These are phyloP conservation scores for Boletellus emodensis DNA, from an alignment of 768 basidiomycete genomes.

Conservation along the genomic window DNA sequence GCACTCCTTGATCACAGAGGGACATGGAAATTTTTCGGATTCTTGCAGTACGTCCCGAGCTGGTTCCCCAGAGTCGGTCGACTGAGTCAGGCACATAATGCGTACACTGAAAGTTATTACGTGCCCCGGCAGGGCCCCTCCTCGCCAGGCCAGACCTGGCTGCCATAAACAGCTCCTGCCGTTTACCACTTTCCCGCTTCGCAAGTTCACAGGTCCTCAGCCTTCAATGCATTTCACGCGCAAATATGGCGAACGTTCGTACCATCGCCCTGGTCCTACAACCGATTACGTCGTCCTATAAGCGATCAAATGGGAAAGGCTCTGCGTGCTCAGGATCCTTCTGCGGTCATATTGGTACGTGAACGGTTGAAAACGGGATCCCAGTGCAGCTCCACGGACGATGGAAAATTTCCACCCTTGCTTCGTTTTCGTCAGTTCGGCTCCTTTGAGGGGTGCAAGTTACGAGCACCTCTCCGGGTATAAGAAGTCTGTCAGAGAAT, in stretches of 20 bases:
- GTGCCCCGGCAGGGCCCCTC: too few species aligned
- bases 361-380: not conserved
- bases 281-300: constrained; percentile 11
- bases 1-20: too few species aligned
- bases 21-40: too few species aligned
- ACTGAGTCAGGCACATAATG: too few species aligned
- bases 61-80: too few species aligned
- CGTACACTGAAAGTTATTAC: not conserved
- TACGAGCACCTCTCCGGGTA: constrained; percentile 1
- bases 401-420: not conserved
- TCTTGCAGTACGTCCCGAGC: too few species aligned
- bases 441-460: not conserved
- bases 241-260: not conserved
- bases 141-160: too few species aligned
- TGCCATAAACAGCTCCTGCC: too few species aligned
- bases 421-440: not conserved
- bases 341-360: constrained; percentile 1
- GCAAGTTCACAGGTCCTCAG: too few species aligned
- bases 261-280: not conserved
- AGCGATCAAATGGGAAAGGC: constrained; percentile 1
- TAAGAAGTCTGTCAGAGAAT: constrained; percentile 3
- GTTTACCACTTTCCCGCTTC: too few species aligned
- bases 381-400: not conserved
- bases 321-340: constrained; percentile 1
- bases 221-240: not conserved